Evolutionary conservation across 768 basidiomycete genomes (phyloP).

Genomic region (Cystobasidium tubakii): DNA sequence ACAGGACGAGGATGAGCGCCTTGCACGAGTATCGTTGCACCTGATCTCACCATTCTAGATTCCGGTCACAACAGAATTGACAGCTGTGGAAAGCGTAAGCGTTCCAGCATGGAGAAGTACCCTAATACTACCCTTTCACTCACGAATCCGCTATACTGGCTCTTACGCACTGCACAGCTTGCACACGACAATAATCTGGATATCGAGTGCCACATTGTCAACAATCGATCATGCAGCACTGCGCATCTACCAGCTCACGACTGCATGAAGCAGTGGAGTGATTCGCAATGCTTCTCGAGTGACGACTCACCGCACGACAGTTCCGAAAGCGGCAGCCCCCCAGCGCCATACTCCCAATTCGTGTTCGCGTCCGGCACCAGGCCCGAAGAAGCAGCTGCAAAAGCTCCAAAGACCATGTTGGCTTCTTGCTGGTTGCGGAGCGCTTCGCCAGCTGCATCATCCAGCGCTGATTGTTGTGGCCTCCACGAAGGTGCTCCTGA

Average conservation of each 20-base stretch:
- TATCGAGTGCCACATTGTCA: conserved; percentile 9
- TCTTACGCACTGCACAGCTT: not conserved
- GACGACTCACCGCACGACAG: conserved; percentile 11
- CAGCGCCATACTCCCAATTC: conserved; percentile 26
- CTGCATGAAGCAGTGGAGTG: not conserved
- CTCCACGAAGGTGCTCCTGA: not conserved
- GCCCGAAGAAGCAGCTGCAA: conserved; percentile 21
- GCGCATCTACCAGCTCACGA: not conserved
- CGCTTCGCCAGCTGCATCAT: conserved; percentile 22
- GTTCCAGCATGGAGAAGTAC: too few species aligned
- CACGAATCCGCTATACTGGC: not conserved
- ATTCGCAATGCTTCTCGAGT: not conserved
- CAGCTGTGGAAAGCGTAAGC: conserved; percentile 2
- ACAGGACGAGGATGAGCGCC: not conserved
- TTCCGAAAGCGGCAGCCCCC: not conserved
- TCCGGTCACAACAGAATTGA: conserved; percentile 10
- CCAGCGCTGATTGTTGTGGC: conserved; percentile 6
- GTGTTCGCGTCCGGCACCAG: conserved; percentile 20
- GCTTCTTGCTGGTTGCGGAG: conserved; percentile 28
- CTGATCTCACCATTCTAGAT: conserved; percentile 21
- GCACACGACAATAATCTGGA: conserved; percentile 18
- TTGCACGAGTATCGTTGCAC: not conserved
- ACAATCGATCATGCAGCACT: conserved; percentile 6
- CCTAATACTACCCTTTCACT: too few species aligned
- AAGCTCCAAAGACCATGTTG: conserved; percentile 30